A percentile compares a stretch with the other conserved stretches of the same genome.
Conservation (phyloP, 352 stramenopile species). For the Phytophthora ohioensis region DNA sequence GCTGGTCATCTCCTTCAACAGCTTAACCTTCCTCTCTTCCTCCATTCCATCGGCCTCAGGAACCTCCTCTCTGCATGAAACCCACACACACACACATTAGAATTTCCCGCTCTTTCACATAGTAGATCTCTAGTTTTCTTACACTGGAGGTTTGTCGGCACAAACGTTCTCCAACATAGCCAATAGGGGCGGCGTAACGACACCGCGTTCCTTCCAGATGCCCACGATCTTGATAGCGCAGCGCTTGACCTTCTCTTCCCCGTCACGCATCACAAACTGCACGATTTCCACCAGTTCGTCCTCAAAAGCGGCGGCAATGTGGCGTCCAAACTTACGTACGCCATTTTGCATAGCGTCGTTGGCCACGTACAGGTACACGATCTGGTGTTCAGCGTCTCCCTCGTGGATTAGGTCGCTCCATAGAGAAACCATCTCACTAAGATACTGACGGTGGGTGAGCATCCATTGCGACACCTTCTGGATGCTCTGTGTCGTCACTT, state of each 20-base stretch:
- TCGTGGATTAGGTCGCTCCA: conserved; percentile 66
- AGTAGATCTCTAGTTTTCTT: conserved; percentile 16
- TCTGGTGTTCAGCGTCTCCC: conserved; percentile 70
- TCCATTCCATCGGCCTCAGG: conserved; percentile 38
- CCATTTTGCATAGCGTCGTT: conserved; percentile 90
- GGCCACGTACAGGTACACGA: conserved; percentile 86
- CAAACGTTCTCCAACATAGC: conserved; percentile 81
- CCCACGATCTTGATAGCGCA: conserved; percentile 88
- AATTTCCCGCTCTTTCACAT: background rate
- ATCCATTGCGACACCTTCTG: conserved; percentile 85
- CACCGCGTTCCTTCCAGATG: conserved; percentile 86
- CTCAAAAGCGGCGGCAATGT: conserved; percentile 74
- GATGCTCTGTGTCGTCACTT: conserved; percentile 87
- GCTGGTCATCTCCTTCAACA: conserved; percentile 52
- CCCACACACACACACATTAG: conserved; percentile 20
- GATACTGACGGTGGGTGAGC: conserved; percentile 61
- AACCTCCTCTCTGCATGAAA: conserved; percentile 42
- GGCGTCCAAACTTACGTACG: conserved; percentile 80
- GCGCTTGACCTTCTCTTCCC: conserved; percentile 86
- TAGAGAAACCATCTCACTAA: conserved; percentile 69
- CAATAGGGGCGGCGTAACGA: conserved; percentile 60
- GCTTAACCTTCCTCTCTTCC: conserved; percentile 35
- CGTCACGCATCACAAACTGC: conserved; percentile 70
- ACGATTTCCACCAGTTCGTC: conserved; percentile 61
- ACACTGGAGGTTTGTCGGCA: conserved; percentile 71